Conservation (phyloP, 2,329 filamentous ascomycete species). For the Fusarium ramigenum region DNA sequence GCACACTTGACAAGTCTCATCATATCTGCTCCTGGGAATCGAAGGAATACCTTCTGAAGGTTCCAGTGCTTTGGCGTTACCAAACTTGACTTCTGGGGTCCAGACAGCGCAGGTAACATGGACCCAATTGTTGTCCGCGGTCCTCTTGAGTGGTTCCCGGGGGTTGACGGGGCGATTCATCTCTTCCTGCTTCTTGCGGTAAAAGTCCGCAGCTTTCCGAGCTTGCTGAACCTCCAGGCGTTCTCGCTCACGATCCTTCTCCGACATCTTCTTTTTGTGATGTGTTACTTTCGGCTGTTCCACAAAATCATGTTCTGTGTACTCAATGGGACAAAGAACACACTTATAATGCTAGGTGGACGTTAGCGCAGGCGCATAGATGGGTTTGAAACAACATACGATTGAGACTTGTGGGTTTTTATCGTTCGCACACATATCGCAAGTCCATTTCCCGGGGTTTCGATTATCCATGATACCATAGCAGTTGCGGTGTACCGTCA, state of each 20-base stretch:
- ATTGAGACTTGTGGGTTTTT: slow-evolving; percentile 93
- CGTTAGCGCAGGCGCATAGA: slow-evolving; percentile 44
- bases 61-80: slow-evolving; percentile 81
- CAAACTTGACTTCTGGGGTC: slow-evolving; percentile 93
- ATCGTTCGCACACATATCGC: slow-evolving; percentile 96
- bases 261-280: slow-evolving; percentile 85
- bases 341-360: slow-evolving; percentile 81
- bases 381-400: slow-evolving; percentile 58
- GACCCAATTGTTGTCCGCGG: slow-evolving; percentile 97
- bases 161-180: slow-evolving; percentile 84
- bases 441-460: slow-evolving; percentile 83
- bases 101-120: slow-evolving; percentile 94
- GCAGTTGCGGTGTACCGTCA: slow-evolving; percentile 91
- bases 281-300: slow-evolving; percentile 67
- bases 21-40: slow-evolving; percentile 77
- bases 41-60: slow-evolving; percentile 90
- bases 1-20: slow-evolving; percentile 85
- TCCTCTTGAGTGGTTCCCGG: slow-evolving; percentile 90
- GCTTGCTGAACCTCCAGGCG: slow-evolving; percentile 85
- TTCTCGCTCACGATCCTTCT: slow-evolving; percentile 91
- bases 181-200: slow-evolving; percentile 83
- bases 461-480: slow-evolving; percentile 84
- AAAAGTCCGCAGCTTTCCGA: slow-evolving; percentile 80
- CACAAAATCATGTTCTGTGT: slow-evolving; percentile 83
- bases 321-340: slow-evolving; percentile 85